Conservation (phyloP, 371 early-diverging fungal species). For the Rhizomucor pusillus region DNA sequence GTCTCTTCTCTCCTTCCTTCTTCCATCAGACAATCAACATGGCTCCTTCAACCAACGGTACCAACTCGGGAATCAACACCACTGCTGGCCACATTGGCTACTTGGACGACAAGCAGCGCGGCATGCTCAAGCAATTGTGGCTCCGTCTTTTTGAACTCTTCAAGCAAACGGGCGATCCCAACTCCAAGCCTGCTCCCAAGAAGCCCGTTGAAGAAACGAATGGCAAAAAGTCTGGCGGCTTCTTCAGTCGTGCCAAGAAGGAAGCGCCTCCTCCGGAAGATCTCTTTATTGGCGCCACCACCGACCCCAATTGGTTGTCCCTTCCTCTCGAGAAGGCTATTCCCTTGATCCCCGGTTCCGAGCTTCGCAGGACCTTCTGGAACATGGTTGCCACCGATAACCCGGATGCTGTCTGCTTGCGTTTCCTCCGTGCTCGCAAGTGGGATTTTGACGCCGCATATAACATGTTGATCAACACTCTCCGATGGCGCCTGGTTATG, state of each 20-base stretch:
- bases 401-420: conserved; percentile 60
- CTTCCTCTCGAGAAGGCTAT: conserved; percentile 40
- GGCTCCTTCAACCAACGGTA: conserved; percentile 13
- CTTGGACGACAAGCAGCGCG: conserved; percentile 49
- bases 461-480: conserved; percentile 51
- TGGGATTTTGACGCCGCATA: conserved; percentile 64
- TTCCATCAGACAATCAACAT: not conserved
- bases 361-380: conserved; percentile 49
- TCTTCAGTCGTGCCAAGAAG: conserved; percentile 34
- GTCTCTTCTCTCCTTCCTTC: not conserved
- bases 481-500: conserved; percentile 60
- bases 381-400: conserved; percentile 53
- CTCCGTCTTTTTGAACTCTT: conserved; percentile 44
- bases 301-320: conserved; percentile 36
- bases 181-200: conserved; percentile 16
- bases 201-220: conserved; percentile 12
- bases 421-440: conserved; percentile 73
- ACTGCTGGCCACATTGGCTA: conserved; percentile 39
- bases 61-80: conserved; percentile 1
- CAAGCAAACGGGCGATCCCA: conserved; percentile 34
- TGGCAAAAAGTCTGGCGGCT: conserved; percentile 18
- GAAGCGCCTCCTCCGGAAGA: conserved; percentile 22
- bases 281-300: conserved; percentile 48
- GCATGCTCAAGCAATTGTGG: conserved; percentile 56
- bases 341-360: conserved; percentile 34